A percentile compares a stretch with the other conserved stretches of the same genome.
phyloP scores from a whole-genome alignment of 805 yeast genomes.

The Pichia paraexigua region DNA sequence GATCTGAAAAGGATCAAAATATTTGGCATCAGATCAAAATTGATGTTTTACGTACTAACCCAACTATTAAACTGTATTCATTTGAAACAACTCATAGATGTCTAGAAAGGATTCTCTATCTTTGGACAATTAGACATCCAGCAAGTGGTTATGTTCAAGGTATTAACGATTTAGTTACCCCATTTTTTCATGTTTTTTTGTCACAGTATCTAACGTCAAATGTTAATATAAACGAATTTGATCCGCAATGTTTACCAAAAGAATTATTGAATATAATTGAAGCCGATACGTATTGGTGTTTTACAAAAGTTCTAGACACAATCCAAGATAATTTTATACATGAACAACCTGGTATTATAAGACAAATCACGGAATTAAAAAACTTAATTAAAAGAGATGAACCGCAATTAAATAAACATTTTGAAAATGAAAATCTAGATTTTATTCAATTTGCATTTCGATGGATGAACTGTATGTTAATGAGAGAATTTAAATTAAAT shows the following conservation, averaged over 20 bases:
- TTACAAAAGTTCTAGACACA: constrained; percentile 83
- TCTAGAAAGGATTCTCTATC: constrained; percentile 69
- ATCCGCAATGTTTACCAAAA: constrained; percentile 53
- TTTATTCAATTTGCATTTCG: constrained; percentile 93
- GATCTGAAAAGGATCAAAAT: constrained; percentile 53
- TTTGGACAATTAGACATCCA: constrained; percentile 97
- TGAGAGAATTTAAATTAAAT: constrained; percentile 81
- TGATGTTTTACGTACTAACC: constrained; percentile 92
- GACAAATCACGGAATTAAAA: constrained; percentile 78
- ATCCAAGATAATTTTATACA: constrained; percentile 96
- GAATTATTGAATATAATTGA: constrained; percentile 65
- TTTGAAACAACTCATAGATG: constrained; percentile 66
- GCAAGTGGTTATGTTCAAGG: constrained; percentile 98
- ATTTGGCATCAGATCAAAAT: constrained; percentile 95
- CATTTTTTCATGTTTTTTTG: constrained; percentile 82
- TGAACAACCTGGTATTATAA: constrained; percentile 94
- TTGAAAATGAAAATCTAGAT: constrained; percentile 77
- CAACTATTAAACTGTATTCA: constrained; percentile 67
- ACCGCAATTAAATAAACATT: constrained; percentile 59
- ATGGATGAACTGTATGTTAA: constrained; percentile 97
- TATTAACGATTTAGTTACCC: constrained; percentile 87
- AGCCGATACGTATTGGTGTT: constrained; percentile 97
- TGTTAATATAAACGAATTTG: constrained; percentile 45
- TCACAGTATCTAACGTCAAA: constrained; percentile 49
- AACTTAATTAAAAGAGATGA: constrained; percentile 79